Evolutionary conservation across 352 stramenopile species (phyloP).

Genomic region (Phytophthora megakarya): DNA sequence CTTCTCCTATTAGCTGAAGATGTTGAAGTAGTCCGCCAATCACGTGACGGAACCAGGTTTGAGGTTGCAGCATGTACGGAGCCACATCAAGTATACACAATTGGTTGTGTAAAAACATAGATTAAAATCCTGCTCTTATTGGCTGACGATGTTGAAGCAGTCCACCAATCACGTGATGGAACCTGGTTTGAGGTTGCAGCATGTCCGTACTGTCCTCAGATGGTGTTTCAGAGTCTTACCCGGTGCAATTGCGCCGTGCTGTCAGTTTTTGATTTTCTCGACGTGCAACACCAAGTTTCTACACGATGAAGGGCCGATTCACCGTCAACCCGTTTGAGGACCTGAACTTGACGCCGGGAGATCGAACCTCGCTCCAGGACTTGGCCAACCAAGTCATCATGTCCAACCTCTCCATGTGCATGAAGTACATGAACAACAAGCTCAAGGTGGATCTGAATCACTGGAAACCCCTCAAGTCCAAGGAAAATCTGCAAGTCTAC

Average conservation of each 20-base stretch:
- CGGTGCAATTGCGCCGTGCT: neutral
- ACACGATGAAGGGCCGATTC: constrained; percentile 10
- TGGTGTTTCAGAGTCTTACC: neutral
- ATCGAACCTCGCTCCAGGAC: neutral
- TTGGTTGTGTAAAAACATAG: no score
- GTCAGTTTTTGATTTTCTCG: neutral
- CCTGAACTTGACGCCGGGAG: constrained; percentile 2
- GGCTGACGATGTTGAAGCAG: no score
- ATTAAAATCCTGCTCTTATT: no score
- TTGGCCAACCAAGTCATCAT: constrained; percentile 7
- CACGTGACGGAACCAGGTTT: no score
- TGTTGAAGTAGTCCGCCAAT: no score
- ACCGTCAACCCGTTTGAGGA: constrained; percentile 14
- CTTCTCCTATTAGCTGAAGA: no score
- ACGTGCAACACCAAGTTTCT: neutral
- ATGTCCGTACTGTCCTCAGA: no score
- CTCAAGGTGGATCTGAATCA: constrained; percentile 1
- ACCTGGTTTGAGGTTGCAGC: neutral
- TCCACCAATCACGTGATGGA: neutral
- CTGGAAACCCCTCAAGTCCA: constrained; percentile 14
- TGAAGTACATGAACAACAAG: constrained; percentile 10
- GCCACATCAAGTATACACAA: no score
- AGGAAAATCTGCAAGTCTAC: constrained; percentile 17
- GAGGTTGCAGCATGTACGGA: no score
- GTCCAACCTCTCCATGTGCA: constrained; percentile 4